Evolutionary conservation across 139 green algal genomes (phyloP).

Genomic region (Astrephomene gubernaculifera): DNA sequence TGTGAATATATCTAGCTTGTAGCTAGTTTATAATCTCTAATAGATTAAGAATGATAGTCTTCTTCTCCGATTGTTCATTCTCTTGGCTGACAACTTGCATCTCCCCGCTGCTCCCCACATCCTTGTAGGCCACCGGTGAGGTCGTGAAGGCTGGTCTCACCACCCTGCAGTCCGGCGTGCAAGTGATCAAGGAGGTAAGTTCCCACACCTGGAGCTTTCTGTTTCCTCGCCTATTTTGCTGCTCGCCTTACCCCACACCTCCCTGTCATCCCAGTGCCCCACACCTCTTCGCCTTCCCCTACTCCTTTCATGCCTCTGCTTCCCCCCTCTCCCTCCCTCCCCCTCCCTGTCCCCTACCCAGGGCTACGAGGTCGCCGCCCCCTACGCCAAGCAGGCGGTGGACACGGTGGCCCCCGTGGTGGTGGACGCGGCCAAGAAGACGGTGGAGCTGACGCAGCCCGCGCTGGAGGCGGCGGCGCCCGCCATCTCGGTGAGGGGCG

Average conservation of each 20-base stretch:
- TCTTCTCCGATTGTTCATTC: too few relatives aligned
- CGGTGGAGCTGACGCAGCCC: slow-evolving; percentile 58
- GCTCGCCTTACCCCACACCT: neutral
- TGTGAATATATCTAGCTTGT: too few relatives aligned
- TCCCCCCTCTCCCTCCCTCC: too few relatives aligned
- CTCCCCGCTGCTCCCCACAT: neutral
- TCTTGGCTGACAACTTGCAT: too few relatives aligned
- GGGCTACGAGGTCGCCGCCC: slow-evolving; percentile 71
- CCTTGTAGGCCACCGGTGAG: slow-evolving; percentile 53
- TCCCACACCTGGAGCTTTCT: neutral
- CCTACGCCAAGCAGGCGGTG: slow-evolving; percentile 68
- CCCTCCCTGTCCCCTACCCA: too few relatives aligned
- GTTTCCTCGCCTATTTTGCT: neutral
- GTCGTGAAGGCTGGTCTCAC: slow-evolving; percentile 53
- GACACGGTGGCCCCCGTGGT: slow-evolving; percentile 64
- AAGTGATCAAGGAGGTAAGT: slow-evolving; percentile 58
- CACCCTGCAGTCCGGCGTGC: slow-evolving; percentile 46
- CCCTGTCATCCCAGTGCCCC: neutral
- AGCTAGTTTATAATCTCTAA: too few relatives aligned
- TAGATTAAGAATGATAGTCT: too few relatives aligned
- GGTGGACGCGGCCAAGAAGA: slow-evolving; percentile 49
- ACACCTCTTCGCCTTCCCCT: neutral
- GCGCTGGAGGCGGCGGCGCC: slow-evolving; percentile 65
- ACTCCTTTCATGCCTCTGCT: too few relatives aligned
- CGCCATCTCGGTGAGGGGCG: slow-evolving; percentile 54